phyloP scores from a whole-genome alignment of 129 eudicot genomes.

The Flaveria trinervia region DNA sequence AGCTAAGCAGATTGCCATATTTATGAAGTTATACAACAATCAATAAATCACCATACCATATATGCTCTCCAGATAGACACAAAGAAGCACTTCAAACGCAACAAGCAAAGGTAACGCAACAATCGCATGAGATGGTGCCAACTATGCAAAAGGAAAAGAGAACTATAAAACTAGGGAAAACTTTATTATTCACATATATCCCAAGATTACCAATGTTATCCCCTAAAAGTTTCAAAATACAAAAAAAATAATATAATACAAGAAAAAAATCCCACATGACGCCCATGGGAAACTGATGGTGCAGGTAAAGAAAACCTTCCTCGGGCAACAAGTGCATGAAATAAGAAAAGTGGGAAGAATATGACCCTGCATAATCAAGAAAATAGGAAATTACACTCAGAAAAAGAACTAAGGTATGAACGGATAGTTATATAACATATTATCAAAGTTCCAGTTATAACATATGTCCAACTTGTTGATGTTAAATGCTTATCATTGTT shows the following conservation, averaged over 20 bases:
- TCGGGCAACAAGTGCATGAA: constrained; percentile 82
- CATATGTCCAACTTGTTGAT: not conserved
- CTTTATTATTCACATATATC: not conserved
- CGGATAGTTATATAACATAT: not conserved
- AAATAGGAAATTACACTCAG: not conserved
- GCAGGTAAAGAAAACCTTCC: constrained; percentile 89
- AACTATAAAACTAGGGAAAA: not conserved
- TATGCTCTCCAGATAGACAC: constrained; percentile 73
- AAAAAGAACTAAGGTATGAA: not conserved
- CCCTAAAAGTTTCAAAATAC: constrained; percentile 7
- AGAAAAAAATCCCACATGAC: constrained; percentile 49
- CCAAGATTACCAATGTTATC: not conserved
- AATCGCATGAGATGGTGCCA: constrained; percentile 88
- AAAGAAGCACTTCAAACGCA: constrained; percentile 84
- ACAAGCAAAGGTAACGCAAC: constrained; percentile 78
- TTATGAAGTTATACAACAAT: constrained; percentile 9
- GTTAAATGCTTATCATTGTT: not conserved
- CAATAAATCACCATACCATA: constrained; percentile 54
- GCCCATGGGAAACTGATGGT: constrained; percentile 82
- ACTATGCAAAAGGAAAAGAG: constrained; percentile 36
- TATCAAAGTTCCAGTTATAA: not conserved
- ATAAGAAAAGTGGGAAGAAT: constrained; percentile 77
- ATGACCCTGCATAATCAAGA: constrained; percentile 53
- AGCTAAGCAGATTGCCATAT: not conserved
- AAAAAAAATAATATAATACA: not conserved